Evolutionary conservation across 345 rosid species (phyloP), one percentile per base, ranked within the genome.

Genomic region (Lagerstroemia speciosa): DNA sequence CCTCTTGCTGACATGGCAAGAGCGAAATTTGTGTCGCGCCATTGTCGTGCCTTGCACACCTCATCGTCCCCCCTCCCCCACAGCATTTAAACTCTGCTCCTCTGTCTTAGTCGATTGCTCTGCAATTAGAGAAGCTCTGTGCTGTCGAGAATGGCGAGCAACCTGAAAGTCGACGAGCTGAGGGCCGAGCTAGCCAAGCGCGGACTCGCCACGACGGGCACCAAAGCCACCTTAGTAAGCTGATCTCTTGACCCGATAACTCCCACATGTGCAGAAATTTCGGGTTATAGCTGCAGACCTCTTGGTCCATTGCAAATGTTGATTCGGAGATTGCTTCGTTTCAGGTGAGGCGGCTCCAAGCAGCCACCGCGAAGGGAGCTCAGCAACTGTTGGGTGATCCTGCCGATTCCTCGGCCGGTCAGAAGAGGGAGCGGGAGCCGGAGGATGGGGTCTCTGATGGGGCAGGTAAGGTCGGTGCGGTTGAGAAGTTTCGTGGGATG

Each of bases 151-250:
- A 88, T 87, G 91, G 83, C 90, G 38, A 79, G 77, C 24, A 76
- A 79, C 65, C 87, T 90, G 71, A 84, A 67, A 72, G 90, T 85
- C 45, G 87, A 83, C 50, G 88, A 93, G 78, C 92, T 86, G 43
- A 88, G 93, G 17, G 72, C 79, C 64, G 80, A 83, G 68, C 91
- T 92, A 71, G 80, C 84, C 67, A 79, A 83, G 55, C 88, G 93
- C 36, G 93, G 93, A 30, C 93, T 90, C 68, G 69, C 71, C 67
- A 79, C 83, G 72, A 72, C 85, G 66, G 93, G 98, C 69, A 71
- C 81, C 74, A 89, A 86, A 73, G 72, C 86, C 67, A 71, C 74
- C 20, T 83, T 90, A 80, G 98, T 88, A 50, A 22, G 14, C 41
- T 58, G 27, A 10, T 68, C 68, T 33, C 30, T 24, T 53, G 65